Base-by-base conservation (phyloP, 257 asterid genomes). In the Galeopsis tetrahit region DNA sequence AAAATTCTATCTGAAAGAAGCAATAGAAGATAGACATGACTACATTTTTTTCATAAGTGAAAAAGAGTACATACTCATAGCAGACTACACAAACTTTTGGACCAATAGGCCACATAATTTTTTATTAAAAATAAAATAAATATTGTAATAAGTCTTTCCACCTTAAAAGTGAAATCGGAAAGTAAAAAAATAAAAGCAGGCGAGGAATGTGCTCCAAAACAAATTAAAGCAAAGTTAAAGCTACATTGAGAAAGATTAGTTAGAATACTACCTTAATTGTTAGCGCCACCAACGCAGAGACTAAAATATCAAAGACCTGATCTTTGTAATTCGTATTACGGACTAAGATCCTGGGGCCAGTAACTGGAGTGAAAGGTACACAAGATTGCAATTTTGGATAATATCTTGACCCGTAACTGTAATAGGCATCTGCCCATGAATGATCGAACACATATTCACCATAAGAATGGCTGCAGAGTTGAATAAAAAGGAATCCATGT, bases 401-500 rank as follows among this genome's bases (percentile, higher is more conserved):
- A 83, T 91, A 94, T 84, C 93, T 91, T 75, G 87, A 69, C 55
- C 99, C 97, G 70, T 79, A 89, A 78, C 83, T 82, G 82, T 89
- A 85, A 63, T 91, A 94, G 81, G 99, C 97, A 75, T 91, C 96
- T 46, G 99, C 99, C 97, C 98, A 94, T 75, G 99, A 94, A 82
- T 89, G 95, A 81, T 94, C 99, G 77, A 94, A 91, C 78, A 94
- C 99, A 78, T 89, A 94, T 84, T 94, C 99, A 77, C 99, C 98
- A 74, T 88, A 94, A 51, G 99, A 94, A 81, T 94, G 99, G 89
- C 99, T 94, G 96, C 88, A 81, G 33, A 65, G 48, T 78, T 60
- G 59, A 59, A 80, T 55, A 62, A 67, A 66, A 67, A 73, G 72
- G 80, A 76, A 74, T 69, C 21, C 75, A 72, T 59, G 69, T 35